Evolutionary conservation across 305 asterid species (phyloP), one percentile per base, ranked within the genome.

Genomic region (Fraxinus ornus): DNA sequence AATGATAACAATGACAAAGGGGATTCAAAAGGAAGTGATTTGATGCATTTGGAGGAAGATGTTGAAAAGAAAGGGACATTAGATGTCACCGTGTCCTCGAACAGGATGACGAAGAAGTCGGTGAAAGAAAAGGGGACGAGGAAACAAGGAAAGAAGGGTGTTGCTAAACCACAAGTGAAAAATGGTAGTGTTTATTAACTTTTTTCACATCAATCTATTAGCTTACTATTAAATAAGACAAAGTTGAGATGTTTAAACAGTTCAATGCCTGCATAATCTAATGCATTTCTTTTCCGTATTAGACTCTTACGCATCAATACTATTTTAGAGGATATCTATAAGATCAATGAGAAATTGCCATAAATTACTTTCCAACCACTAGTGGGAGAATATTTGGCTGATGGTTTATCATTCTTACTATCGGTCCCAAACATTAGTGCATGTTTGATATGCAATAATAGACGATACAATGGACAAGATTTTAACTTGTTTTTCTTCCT

Each of bases 101-200:
- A 41, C 80, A 78, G 68, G 77, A 52, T 85, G 2, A 79, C 68
- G 82, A 86, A 80, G 81, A 84, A 81, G 82, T 85, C 41, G 73
- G 72, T 49, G 10, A 81, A 73, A 79, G 86, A 76, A 39, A 85
- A 82, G 78, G 83, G 79, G 60, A 52, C 62, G 10, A 77, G 79
- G 77, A 81, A 82, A 73, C 81, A 79, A 78, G 85, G 79, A 30
- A 88, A 80, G 82, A 83, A 80, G 44, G 83, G 71, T 75, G 78
- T n/a, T 36, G 79, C 82, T 28, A 86, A 84, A 77, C 83, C 82
- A 60, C 89, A 86, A 84, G 80, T 78, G 85, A 57, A 79, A 28
- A 81, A 87, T 57, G 93, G 91, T 88, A 89, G 82, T 73, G 82
- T 17, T 83, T 85, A 85, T 84, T 87, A 32, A 84, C 84, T 78